Percentiles rank a stretch among this genome's conserved stretches.
Evolutionary conservation across 495 filamentous ascomycete genomes (phyloP).

Genomic region (Penicillium cinerascens): DNA sequence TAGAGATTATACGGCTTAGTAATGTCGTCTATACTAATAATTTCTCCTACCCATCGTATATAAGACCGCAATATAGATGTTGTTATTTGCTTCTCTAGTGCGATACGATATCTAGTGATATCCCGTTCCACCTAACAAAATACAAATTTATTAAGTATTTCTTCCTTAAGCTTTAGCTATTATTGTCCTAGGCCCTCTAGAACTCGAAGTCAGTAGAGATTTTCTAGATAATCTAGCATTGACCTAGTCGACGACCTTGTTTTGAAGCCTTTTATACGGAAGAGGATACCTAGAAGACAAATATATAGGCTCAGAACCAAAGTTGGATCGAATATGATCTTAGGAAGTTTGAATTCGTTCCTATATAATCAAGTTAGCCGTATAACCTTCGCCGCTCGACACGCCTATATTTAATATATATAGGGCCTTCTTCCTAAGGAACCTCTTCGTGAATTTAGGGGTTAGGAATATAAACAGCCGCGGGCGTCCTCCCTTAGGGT

Average conservation of each 20-base stretch:
- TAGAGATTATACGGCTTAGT: conserved; percentile 31
- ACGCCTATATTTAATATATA: conserved; percentile 8
- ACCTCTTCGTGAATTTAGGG: conserved; percentile 32
- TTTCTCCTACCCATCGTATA: conserved; percentile 28
- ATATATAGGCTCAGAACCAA: conserved; percentile 29
- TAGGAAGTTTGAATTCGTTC: conserved; percentile 28
- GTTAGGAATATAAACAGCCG: conserved; percentile 32
- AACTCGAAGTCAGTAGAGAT: conserved; percentile 25
- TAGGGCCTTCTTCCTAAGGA: conserved; percentile 30
- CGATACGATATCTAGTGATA: conserved; percentile 24
- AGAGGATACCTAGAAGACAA: conserved; percentile 29
- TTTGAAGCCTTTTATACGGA: conserved; percentile 28
- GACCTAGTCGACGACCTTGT: conserved; percentile 15
- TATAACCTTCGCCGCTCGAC: no score
- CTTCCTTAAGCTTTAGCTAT: conserved; percentile 25
- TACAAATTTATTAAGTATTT: conserved; percentile 22
- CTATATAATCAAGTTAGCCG: conserved; percentile 6
- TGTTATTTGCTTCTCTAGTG: conserved; percentile 24
- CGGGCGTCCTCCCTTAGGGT: conserved; percentile 25
- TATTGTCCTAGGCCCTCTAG: conserved; percentile 27
- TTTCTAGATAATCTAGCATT: conserved; percentile 22
- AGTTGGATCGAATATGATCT: conserved; percentile 32
- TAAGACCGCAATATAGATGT: conserved; percentile 21
- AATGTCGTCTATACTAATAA: conserved; percentile 28
- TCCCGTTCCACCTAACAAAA: conserved; percentile 15